Conservation (phyloP, 768 basidiomycete species). For the Mycena haematopus region DNA sequence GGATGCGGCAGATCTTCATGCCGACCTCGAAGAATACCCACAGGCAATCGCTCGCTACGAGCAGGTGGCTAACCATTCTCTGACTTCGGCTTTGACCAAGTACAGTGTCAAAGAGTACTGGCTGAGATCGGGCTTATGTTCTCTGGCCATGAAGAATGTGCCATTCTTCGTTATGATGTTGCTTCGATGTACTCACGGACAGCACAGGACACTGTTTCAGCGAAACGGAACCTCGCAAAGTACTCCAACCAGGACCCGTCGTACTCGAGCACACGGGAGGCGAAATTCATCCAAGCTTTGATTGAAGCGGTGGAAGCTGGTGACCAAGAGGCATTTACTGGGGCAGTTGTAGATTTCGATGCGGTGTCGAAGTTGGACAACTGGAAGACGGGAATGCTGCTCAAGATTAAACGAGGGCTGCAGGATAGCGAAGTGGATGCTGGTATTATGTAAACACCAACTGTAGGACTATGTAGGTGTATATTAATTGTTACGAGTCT, state of each 20-base stretch:
- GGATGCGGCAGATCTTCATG: slow-evolving; percentile 95
- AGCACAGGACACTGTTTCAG: slow-evolving; percentile 83
- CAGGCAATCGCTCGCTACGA: slow-evolving; percentile 90
- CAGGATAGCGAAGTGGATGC: slow-evolving; percentile 59
- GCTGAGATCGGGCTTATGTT: slow-evolving; percentile 86
- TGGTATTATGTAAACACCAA: slow-evolving; percentile 41
- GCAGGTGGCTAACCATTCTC: slow-evolving; percentile 84
- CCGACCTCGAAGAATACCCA: slow-evolving; percentile 84
- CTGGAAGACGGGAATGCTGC: slow-evolving; percentile 92
- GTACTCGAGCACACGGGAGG: slow-evolving; percentile 89
- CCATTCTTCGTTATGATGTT: neutral
- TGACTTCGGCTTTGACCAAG: slow-evolving; percentile 86
- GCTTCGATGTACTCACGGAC: neutral
- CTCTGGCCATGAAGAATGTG: slow-evolving; percentile 84
- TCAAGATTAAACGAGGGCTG: slow-evolving; percentile 82
- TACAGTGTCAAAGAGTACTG: slow-evolving; percentile 99
- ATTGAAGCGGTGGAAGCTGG: slow-evolving; percentile 69
- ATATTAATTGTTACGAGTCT: slow-evolving; percentile 8
- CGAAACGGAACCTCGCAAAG: slow-evolving; percentile 76
- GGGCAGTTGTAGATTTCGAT: slow-evolving; percentile 90
- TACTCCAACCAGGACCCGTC: slow-evolving; percentile 86
- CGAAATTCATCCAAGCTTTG: slow-evolving; percentile 82
- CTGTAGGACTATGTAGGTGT: slow-evolving; percentile 1
- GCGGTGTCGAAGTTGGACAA: slow-evolving; percentile 92
- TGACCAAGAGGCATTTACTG: slow-evolving; percentile 67